Conservation (phyloP, 2,329 filamentous ascomycete genomes). For the Beauveria australis region DNA sequence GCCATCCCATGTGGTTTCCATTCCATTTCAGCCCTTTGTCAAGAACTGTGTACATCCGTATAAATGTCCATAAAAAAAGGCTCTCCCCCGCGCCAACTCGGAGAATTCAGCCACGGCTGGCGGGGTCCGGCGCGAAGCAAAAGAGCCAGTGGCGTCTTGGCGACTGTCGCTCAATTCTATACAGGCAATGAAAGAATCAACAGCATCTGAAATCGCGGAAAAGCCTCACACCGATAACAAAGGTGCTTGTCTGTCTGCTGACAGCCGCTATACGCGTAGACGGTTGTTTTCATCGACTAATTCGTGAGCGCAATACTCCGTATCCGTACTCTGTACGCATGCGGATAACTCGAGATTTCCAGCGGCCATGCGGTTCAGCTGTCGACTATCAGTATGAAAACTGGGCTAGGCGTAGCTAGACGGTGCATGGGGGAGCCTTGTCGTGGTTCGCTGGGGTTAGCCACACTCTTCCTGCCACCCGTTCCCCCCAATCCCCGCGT, state of each 20-base stretch:
- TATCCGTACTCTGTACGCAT: background rate
- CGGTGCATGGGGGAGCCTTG: background rate
- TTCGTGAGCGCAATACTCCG: background rate
- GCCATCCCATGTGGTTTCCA: too few species aligned
- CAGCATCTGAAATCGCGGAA: background rate
- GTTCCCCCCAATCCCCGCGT: too few species aligned
- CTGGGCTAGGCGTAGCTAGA: too few species aligned
- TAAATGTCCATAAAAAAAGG: background rate
- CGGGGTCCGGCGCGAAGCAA: background rate
- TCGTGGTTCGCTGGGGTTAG: background rate
- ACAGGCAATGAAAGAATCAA: background rate
- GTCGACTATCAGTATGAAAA: background rate
- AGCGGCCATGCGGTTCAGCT: background rate
- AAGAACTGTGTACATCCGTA: background rate
- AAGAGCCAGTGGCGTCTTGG: background rate
- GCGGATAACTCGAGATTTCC: background rate
- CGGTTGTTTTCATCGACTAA: background rate
- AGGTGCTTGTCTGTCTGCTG: background rate
- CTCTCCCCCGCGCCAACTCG: background rate
- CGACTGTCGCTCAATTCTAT: background rate
- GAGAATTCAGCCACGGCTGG: background rate
- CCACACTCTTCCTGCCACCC: background rate
- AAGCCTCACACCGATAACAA: background rate
- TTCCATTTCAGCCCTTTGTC: background rate
- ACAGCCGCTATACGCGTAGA: background rate